These are phyloP conservation scores for Phytophthora brassicae DNA, from an alignment of 352 stramenopile species.

Conservation along the genomic window DNA sequence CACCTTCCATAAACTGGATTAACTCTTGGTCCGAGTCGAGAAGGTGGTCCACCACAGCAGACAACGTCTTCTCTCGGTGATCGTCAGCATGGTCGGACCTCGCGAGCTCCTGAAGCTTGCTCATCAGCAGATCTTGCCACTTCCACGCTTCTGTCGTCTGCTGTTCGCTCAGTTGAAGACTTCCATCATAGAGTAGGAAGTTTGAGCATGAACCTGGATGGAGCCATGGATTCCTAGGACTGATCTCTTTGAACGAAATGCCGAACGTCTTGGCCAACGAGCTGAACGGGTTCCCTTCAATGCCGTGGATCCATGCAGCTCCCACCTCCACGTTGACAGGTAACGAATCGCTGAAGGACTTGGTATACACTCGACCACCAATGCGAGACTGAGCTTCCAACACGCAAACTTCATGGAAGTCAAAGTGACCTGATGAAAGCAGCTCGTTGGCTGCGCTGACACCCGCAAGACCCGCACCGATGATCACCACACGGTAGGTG, in stretches of 20 bases:
- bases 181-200: constrained; percentile 47
- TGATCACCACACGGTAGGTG: constrained; percentile 44
- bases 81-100: constrained; percentile 14
- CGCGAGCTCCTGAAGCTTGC: constrained; percentile 43
- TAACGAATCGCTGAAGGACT: constrained; percentile 44
- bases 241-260: constrained; percentile 60
- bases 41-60: constrained; percentile 41
- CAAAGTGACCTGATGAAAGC: constrained; percentile 37
- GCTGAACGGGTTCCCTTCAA: constrained; percentile 46
- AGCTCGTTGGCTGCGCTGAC: constrained; percentile 49
- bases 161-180: constrained; percentile 30
- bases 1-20: constrained; percentile 26
- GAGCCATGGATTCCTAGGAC: constrained; percentile 57
- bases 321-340: constrained; percentile 57
- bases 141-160: constrained; percentile 46
- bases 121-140: constrained; percentile 47
- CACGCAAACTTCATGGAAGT: constrained; percentile 38
- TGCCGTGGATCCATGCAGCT: constrained; percentile 67
- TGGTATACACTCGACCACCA: constrained; percentile 57
- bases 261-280: constrained; percentile 38
- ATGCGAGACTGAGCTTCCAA: constrained; percentile 53
- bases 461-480: constrained; percentile 54
- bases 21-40: constrained; percentile 28
- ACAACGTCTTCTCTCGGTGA: constrained; percentile 30
- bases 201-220: constrained; percentile 54